phyloP scores from a whole-genome alignment of 352 stramenopile species.

The Elongisporangium prolatum region DNA sequence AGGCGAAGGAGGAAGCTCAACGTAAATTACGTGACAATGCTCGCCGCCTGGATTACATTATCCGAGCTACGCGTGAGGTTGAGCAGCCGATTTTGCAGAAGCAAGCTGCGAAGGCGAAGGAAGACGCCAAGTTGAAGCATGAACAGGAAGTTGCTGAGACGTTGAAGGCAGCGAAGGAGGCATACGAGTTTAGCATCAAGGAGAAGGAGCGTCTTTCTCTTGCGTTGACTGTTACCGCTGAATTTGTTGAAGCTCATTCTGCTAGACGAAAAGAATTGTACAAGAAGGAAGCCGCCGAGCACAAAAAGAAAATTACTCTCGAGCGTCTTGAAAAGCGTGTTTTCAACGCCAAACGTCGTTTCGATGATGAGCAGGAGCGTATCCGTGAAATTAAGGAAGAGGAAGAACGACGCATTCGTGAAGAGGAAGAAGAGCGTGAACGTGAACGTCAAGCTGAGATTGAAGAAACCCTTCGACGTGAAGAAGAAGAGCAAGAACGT shows the following conservation, averaged over 20 bases:
- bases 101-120: slow-evolving; percentile 74
- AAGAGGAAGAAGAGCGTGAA: slow-evolving; percentile 57
- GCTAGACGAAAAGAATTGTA: slow-evolving; percentile 78
- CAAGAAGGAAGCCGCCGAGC: slow-evolving; percentile 77
- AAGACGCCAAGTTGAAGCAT: slow-evolving; percentile 51
- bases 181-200: slow-evolving; percentile 87
- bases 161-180: slow-evolving; percentile 70
- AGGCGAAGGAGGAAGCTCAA: slow-evolving; percentile 94
- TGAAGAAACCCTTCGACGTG: slow-evolving; percentile 55
- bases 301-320: slow-evolving; percentile 83
- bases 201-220: slow-evolving; percentile 79
- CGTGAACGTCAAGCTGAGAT: slow-evolving; percentile 54
- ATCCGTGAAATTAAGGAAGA: slow-evolving; percentile 65
- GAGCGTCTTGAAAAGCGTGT: slow-evolving; percentile 63
- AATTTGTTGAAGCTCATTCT: slow-evolving; percentile 79
- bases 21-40: slow-evolving; percentile 91
- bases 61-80: slow-evolving; percentile 94
- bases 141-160: slow-evolving; percentile 83
- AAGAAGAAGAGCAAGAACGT: slow-evolving; percentile 53
- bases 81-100: slow-evolving; percentile 91
- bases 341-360: slow-evolving; percentile 54
- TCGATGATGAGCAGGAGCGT: slow-evolving; percentile 62
- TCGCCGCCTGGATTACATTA: slow-evolving; percentile 94
- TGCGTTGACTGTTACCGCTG: slow-evolving; percentile 65
- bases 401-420: slow-evolving; percentile 41